Evolutionary conservation across 345 rosid genomes (phyloP).

Genomic region (Salix dunnii): DNA sequence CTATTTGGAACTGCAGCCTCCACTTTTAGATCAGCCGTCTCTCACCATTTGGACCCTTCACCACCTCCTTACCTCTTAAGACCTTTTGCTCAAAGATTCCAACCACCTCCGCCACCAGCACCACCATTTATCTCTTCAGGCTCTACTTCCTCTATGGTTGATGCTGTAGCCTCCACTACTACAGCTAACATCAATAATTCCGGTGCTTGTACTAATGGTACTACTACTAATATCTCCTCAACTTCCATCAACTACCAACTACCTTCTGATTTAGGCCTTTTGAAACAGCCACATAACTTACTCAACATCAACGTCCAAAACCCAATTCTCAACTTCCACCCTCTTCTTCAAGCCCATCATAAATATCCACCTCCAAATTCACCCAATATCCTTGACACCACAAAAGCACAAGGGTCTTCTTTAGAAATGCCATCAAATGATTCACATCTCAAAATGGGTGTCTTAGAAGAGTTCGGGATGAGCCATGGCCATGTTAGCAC

Average conservation of each 20-base stretch:
- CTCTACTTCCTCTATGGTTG: slow-evolving; percentile 34
- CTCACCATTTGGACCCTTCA: slow-evolving; percentile 41
- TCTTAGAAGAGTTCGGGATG: slow-evolving; percentile 46
- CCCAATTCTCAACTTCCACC: slow-evolving; percentile 56
- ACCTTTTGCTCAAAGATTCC: slow-evolving; percentile 51
- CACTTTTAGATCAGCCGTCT: slow-evolving; percentile 22
- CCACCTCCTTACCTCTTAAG: slow-evolving; percentile 49
- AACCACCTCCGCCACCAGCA: background rate
- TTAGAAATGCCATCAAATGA: slow-evolving; percentile 20
- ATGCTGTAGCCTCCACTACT: slow-evolving; percentile 30
- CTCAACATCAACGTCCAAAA: slow-evolving; percentile 46
- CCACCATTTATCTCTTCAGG: slow-evolving; percentile 35
- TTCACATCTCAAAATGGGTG: slow-evolving; percentile 39
- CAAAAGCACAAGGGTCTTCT: background rate
- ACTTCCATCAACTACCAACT: slow-evolving; percentile 32
- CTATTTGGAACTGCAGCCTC: slow-evolving; percentile 51
- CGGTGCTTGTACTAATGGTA: background rate
- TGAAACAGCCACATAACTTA: slow-evolving; percentile 30
- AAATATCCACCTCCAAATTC: slow-evolving; percentile 39
- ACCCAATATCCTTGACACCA: slow-evolving; percentile 25
- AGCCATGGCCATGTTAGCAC: slow-evolving; percentile 32
- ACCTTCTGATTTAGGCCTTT: slow-evolving; percentile 27
- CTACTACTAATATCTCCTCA: slow-evolving; percentile 14
- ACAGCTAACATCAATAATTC: slow-evolving; percentile 15
- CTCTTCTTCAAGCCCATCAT: slow-evolving; percentile 51